Evolutionary conservation across 1,139 yeast species (phyloP), one percentile per base, ranked within the genome.

Genomic region (Suhomyces bokatorum): DNA sequence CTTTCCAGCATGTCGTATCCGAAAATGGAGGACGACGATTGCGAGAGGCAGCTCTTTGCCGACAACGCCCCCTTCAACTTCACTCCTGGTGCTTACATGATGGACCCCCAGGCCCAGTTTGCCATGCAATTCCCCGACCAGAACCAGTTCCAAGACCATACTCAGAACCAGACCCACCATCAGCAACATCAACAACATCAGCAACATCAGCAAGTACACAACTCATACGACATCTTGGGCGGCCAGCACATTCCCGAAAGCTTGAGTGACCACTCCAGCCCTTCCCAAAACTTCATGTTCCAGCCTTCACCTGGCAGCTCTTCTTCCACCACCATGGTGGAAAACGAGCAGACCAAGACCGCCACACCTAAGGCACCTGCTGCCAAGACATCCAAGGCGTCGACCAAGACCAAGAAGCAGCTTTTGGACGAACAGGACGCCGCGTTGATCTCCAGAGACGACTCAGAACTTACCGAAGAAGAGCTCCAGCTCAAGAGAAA

Each of bases 401-500:
- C 42, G n/a, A 14, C 39, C 56, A 9, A 66, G 52, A 33, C 54
- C 22, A 60, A 65, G 51, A 63, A 58, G 44, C 68, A 63, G 46
- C 41, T 60, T 14, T 50, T 65, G 50, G 73, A 68, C 46, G 76
- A 69, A 35, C 64, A 62, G 43, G 78, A 73, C 49, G 69, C 73
- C 10, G 55, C 62, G 32, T 59, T 73, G 42, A 64, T 73, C 35
- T 62, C 73, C 11, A 60, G 56, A 44, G 78, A 73, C 48, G 78
- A 73, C 47, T 57, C 70, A 1, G 71, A 69, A 43, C 60, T 74
- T 32, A 63, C 69, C 6, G 83, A 79, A 40, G 77, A 75, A 22
- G 83, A 80, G 50, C 56, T 78, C 26, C 75, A 71, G 39, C 58
- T 72, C 52, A 81, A 81, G 60, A 77, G 87, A 42, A 87, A 84